phyloP scores from a whole-genome alignment of 768 basidiomycete genomes.

The Porphyrellus cyaneotinctus region DNA sequence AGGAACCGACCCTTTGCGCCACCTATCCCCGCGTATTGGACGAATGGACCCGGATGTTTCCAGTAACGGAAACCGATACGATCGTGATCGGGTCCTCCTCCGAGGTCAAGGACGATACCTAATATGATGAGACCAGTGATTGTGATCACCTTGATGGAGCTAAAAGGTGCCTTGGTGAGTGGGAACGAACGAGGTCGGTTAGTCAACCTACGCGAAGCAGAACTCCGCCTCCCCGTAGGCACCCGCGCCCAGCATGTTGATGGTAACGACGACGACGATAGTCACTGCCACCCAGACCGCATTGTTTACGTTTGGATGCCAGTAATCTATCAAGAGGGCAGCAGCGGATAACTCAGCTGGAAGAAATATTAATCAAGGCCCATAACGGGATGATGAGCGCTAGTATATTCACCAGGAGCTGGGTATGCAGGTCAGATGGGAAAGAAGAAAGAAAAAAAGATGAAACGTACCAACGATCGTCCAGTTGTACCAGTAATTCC shows the following conservation, averaged over 20 bases:
- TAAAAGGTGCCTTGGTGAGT: slow-evolving; percentile 2
- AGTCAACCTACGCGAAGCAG: slow-evolving; percentile 59
- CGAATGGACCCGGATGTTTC: slow-evolving; percentile 87
- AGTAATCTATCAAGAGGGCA: slow-evolving; percentile 72
- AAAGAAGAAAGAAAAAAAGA: neutral
- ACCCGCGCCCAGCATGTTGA: slow-evolving; percentile 73
- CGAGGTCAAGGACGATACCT: slow-evolving; percentile 77
- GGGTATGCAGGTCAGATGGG: neutral
- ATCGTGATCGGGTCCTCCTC: slow-evolving; percentile 82
- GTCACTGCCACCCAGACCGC: slow-evolving; percentile 81
- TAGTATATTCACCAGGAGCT: slow-evolving; percentile 25
- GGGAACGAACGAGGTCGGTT: neutral
- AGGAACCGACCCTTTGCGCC: slow-evolving; percentile 78
- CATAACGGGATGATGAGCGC: neutral
- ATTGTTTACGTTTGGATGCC: slow-evolving; percentile 54
- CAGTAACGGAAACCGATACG: slow-evolving; percentile 62
- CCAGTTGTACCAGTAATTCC: slow-evolving; percentile 52
- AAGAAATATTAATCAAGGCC: slow-evolving; percentile 3
- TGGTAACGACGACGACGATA: slow-evolving; percentile 67
- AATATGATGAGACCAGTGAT: slow-evolving; percentile 68
- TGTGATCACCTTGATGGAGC: slow-evolving; percentile 87
- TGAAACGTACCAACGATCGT: slow-evolving; percentile 17
- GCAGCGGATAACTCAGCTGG: slow-evolving; percentile 39
- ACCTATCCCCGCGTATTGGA: slow-evolving; percentile 57
- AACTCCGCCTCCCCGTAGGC: slow-evolving; percentile 87